Evolutionary conservation across 75 land plant genomes (phyloP).

Genomic region (Cupressus sempervirens): DNA sequence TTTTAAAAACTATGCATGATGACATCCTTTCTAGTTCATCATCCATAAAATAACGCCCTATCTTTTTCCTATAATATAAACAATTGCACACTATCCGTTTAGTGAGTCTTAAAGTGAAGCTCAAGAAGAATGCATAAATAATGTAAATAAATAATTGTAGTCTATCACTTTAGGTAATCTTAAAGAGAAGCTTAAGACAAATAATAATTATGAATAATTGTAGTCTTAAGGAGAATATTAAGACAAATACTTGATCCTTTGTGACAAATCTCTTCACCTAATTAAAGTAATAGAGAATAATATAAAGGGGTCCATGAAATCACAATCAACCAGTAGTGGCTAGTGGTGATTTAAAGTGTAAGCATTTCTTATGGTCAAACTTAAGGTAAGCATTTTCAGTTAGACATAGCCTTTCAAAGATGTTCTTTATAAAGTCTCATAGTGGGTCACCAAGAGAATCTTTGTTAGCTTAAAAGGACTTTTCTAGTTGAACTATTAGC

Average conservation of each 20-base stretch:
- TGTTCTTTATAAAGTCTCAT: background rate
- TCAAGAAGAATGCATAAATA: no score
- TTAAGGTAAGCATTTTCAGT: background rate
- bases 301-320: background rate
- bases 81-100: no score
- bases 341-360: background rate
- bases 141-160: no score
- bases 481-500: background rate
- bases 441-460: slow-evolving; percentile 1
- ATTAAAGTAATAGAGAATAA: background rate
- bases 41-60: no score
- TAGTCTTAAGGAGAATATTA: no score
- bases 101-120: no score
- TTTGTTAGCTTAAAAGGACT: background rate
- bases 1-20: no score
- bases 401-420: background rate
- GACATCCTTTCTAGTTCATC: no score
- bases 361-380: background rate
- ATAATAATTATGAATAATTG: no score
- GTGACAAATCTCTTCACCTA: background rate
- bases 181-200: no score
- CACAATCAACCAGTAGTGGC: background rate
- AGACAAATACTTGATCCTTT: background rate
- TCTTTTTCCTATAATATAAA: no score
- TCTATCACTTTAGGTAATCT: no score